Evolutionary conservation across 2,329 filamentous ascomycete genomes (phyloP), one percentile per base, ranked within the genome.

Genomic region (Aspergillus ochraceoroseus): DNA sequence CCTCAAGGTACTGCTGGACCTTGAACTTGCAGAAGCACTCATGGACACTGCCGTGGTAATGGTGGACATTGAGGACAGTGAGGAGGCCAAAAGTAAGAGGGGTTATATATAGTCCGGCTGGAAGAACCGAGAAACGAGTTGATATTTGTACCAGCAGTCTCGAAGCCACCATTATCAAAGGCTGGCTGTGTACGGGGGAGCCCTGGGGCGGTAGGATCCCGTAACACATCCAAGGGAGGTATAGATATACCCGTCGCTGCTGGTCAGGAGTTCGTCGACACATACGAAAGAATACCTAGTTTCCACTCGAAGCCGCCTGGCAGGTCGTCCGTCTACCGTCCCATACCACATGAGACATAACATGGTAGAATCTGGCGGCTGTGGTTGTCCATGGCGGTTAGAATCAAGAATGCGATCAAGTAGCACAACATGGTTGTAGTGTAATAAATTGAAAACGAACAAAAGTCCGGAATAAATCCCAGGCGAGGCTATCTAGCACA

Each of bases 291-390:
- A n/a, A n/a, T n/a, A n/a, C 17, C 17, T 32, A 11, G 7, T 2
- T 18, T 20, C 7, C 18, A 17, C 13, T 11, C 7, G 30, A 32
- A 9, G 17, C 6, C n/a, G n/a, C n/a, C 18, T 32, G 15, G 12
- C 30, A 32, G 15, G 15, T 31, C n/a, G n/a, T n/a, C n/a, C n/a
- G n/a, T n/a, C n/a, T 18, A 32, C 30, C 30, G 22, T 3, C 30
- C 30, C 7, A 4, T 6, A 3, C 17, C 30, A 17, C 30, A 32
- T 13, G 17, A 13, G 18, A 32, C 17, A 2, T 11, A 7, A n/a
- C 30, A 32, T 4, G 30, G 30, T 5, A 32, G 17, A 7, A 32
- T 32, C 30, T 32, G 30, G 4, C 17, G 30, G 15, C 30, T 18
- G 4, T 20, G 11, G 7, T 3, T 4, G 11, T 32, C 30, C n/a